Base-by-base conservation (phyloP, 371 early-diverging fungal species). In the Actinomucor elegans region DNA sequence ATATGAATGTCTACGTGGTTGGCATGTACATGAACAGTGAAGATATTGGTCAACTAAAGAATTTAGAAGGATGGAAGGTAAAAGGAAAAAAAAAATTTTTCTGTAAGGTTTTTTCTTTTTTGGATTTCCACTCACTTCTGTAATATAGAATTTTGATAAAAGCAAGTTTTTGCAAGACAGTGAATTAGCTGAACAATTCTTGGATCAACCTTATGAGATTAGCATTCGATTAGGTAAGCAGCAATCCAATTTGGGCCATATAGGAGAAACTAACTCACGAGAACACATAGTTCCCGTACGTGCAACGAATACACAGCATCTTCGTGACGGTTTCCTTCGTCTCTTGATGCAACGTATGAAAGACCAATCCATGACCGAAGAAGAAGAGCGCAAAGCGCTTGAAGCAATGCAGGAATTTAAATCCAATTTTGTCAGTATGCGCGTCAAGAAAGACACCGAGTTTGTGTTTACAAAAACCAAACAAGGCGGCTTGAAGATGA, bases 321-420 rank as follows among this genome's bases (percentile, higher is more conserved):
- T 89, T 33, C 81, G 90, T 5, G 88, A 89, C 58, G 88, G 90
- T 0, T 87, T 89, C 58, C 70, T 84, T 8, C 69, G 85, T 5
- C 58, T 76, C n/a, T 64, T 89, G 47, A 60, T 77, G 41, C 75
- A 57, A 32, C 78, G 73, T 34, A 76, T 73, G 78, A 71, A 61
- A 8, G 65, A 66, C 7, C 71, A 77, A 40, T 46, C 59, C 3
- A 31, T 75, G 44, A 55, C 64, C 0, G 81, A 79, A 52, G 77
- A 75, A 1, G 61, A 73, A 32, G 76, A 73, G 41, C 61, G 55
- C 61, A 69, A 72, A 17, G 73, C 81, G 4, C 58, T 86, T 54
- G 58, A 75, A 6, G 84, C 73, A 2, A 78, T 84, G 20, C 73
- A 77, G 47, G 80, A 75, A 23, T 83, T 89, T 57, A 85, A 87